Conservation (phyloP, 805 yeast genomes). For the Hanseniaspora vineae region DNA sequence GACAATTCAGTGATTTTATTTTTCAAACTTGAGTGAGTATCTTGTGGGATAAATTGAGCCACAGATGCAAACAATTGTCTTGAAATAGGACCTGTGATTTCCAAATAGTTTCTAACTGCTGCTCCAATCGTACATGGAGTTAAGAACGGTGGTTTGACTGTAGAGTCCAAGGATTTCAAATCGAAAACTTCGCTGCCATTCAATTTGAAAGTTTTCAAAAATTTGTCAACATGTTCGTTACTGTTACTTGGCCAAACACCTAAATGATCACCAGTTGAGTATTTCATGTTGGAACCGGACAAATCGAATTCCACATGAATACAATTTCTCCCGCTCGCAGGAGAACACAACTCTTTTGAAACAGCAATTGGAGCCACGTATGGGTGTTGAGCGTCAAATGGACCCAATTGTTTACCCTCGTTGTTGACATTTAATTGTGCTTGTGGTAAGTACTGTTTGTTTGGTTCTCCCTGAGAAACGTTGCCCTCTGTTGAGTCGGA, state of each 20-base stretch:
- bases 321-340: constrained; percentile 52
- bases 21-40: constrained; percentile 31
- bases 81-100: constrained; percentile 86
- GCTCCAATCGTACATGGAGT: constrained; percentile 84
- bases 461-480: constrained; percentile 79
- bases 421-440: constrained; percentile 23
- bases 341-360: constrained; percentile 60
- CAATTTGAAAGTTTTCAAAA: constrained; percentile 53
- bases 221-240: constrained; percentile 54
- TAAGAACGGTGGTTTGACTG: constrained; percentile 51
- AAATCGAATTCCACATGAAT: constrained; percentile 85
- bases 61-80: constrained; percentile 69
- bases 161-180: constrained; percentile 58
- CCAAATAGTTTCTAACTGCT: constrained; percentile 73
- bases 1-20: constrained; percentile 35
- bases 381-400: constrained; percentile 74
- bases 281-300: constrained; percentile 58
- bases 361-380: constrained; percentile 53
- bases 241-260: constrained; percentile 93
- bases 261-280: constrained; percentile 91
- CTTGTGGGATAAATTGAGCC: constrained; percentile 67
- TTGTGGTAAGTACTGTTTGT: constrained; percentile 35
- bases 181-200: constrained; percentile 41
- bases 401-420: constrained; percentile 40
- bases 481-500: constrained; percentile 27